Base-by-base conservation (phyloP, 129 eudicot species). In the Tagetes erecta region DNA sequence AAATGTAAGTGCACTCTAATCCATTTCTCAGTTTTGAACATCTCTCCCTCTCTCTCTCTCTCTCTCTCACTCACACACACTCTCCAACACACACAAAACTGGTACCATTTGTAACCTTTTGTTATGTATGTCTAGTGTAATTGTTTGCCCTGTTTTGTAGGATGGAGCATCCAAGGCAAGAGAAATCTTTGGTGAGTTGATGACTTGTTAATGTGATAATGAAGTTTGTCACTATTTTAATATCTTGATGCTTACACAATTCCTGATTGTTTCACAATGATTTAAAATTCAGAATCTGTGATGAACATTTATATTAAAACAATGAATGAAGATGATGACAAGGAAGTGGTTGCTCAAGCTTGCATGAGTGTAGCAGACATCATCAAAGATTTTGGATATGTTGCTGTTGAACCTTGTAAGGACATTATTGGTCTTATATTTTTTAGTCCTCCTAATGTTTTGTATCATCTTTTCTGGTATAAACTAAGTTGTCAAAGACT, bases 281-380 rank as follows among this genome's bases (percentile, higher is more conserved):
- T 34, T 40, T 38, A 52, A 72, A 66, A 49, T 59, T 73, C 84
- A 94, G 99, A 88, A 58, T 76, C 89, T 33, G 88, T 94, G 73
- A 84, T 94, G 99, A 88, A 88, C 45, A 94, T 94, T 76, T 94
- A 85, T 83, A 81, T 94, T 60, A 94, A 91, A 67, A 88, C 94
- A 36, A 94, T 94, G 96, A 76, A 83, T 8, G 99, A 90, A 65
- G 99, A 94, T 77, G 99, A 94, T 74, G 99, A 94, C 77, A 94
- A 94, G 82, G 99, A 94, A 86, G 99, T 91, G 76, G 99, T 94
- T 67, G 99, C 99, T 83, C 99, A 94, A 84, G 97, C 96, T 77
- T 94, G 99, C 82, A 88, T 85, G 85, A 84, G 91, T 44, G 78
- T 81, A 57, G 97, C 96, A 73, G 99, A 94, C 80, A 88, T 94